Evolutionary conservation across 768 basidiomycete species (phyloP), one percentile per base, ranked within the genome.

Genomic region (Trametes cinnabarina): DNA sequence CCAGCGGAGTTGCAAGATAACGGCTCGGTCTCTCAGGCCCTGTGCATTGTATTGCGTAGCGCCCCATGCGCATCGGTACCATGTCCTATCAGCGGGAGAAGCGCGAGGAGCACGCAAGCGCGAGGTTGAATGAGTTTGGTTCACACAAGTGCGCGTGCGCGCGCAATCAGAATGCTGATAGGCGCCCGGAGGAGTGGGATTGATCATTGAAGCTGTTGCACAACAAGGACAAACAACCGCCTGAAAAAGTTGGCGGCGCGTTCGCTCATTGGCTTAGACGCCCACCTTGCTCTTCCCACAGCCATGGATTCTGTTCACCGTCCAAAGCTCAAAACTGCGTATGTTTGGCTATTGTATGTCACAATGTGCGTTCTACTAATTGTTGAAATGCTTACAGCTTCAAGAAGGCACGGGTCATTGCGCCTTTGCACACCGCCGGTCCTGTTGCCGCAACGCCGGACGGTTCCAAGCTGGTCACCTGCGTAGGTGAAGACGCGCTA

Each of bases 361-460:
- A 50, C 10, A 19, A n/a, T 22, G 51, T 20, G 14, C 37, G 20
- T 52, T 61, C 23, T 53, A 26, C 15, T 12, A 26, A 10, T 11
- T n/a, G 19, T 20, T 3, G 25, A 35, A 5, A 10, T 14, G 5
- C 17, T 8, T 43, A n/a, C 55, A 94, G 92, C 28, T 94, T 90
- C 73, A 88, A 87, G 72, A 91, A 90, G 71, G 77, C 72, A 19
- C 80, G 87, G 51, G 78, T 82, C 12, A 86, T 94, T 51, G 82
- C 80, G 35, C 93, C 95, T 3, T 74, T 96, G 42, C 91, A 97
- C 69, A 98, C 96, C 1, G 84, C 84, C 39, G 97, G 97, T 28
- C 90, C 93, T 15, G 85, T 94, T 25, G 84, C 90, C 11, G 77
- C 92, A 47, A 86, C 92, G 4, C 71, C 75, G 44, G 92, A 98